Percentiles rank a stretch among this genome's conserved stretches.
Evolutionary conservation across 345 rosid species (phyloP).

Genomic region (Acer saccharum): DNA sequence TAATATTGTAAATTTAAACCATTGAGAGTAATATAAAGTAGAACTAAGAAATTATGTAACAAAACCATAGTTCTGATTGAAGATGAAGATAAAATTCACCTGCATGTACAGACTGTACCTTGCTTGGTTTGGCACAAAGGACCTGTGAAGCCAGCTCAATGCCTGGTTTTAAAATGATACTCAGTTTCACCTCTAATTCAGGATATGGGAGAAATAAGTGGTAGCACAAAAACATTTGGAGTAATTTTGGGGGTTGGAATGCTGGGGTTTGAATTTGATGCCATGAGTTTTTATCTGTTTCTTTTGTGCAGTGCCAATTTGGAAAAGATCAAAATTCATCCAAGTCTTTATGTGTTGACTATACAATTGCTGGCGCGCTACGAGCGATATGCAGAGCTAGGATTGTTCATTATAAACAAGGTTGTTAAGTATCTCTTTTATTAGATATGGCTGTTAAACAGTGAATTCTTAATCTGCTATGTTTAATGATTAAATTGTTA

Average conservation of each 20-base stretch:
- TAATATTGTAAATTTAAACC: neutral
- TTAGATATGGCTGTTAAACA: conserved; percentile 3
- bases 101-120: neutral
- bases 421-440: conserved; percentile 33
- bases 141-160: neutral
- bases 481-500: neutral
- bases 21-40: neutral
- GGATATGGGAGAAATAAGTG: neutral
- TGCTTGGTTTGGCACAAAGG: neutral
- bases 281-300: conserved; percentile 21
- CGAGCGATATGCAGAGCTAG: conserved; percentile 75
- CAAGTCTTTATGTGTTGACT: conserved; percentile 71
- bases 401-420: conserved; percentile 78
- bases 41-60: neutral
- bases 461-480: neutral
- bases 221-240: neutral
- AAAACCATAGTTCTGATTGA: neutral
- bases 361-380: conserved; percentile 69
- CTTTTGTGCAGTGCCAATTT: conserved; percentile 59
- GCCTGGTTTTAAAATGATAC: neutral
- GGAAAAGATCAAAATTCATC: conserved; percentile 78
- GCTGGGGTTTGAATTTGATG: neutral
- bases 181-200: neutral
- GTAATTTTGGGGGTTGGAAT: neutral
- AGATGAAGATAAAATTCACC: neutral